Conservation (phyloP, 2,329 filamentous ascomycete species). For the Macrophomina pseudophaseolina region DNA sequence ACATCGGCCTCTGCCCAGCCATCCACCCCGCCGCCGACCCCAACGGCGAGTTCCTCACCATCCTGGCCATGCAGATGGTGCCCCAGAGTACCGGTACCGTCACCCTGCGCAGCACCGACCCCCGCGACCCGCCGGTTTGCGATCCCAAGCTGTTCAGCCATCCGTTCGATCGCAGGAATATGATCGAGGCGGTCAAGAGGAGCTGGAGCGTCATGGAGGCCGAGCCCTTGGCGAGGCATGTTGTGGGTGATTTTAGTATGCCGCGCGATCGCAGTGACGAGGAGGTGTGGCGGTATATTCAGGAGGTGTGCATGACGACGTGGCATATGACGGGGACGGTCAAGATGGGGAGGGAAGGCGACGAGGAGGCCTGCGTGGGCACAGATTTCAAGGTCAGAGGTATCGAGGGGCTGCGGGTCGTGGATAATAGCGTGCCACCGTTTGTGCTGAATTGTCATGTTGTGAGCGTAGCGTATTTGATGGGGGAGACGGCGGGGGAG, state of each 20-base stretch:
- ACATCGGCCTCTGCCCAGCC: conserved; percentile 43
- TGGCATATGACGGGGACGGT: conserved; percentile 64
- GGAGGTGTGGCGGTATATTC: conserved; percentile 56
- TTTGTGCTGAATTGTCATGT: conserved; percentile 24
- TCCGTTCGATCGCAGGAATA: conserved; percentile 59
- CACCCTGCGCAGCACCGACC: conserved; percentile 59
- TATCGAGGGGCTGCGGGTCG: conserved; percentile 32
- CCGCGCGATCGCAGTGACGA: conserved; percentile 55
- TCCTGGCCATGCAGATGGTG: conserved; percentile 53
- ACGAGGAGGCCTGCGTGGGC: conserved; percentile 32
- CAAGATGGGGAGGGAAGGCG: conserved; percentile 56
- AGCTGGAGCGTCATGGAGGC: conserved; percentile 46
- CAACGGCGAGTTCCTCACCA: conserved; percentile 42
- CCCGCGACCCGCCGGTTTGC: conserved; percentile 56
- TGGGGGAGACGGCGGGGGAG: conserved; percentile 42
- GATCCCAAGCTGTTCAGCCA: conserved; percentile 60
- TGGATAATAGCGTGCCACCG: conserved; percentile 36
- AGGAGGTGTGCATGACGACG: conserved; percentile 48
- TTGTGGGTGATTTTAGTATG: conserved; percentile 32
- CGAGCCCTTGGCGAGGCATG: conserved; percentile 52
- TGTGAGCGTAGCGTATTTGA: conserved; percentile 36
- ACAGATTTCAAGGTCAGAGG: conserved; percentile 33
- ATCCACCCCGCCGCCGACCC: conserved; percentile 10
- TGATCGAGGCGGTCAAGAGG: conserved; percentile 56
- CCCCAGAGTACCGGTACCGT: conserved; percentile 59